These are phyloP conservation scores for Schizothecium vesticola DNA, from an alignment of 495 filamentous ascomycete genomes.

Conservation along the genomic window DNA sequence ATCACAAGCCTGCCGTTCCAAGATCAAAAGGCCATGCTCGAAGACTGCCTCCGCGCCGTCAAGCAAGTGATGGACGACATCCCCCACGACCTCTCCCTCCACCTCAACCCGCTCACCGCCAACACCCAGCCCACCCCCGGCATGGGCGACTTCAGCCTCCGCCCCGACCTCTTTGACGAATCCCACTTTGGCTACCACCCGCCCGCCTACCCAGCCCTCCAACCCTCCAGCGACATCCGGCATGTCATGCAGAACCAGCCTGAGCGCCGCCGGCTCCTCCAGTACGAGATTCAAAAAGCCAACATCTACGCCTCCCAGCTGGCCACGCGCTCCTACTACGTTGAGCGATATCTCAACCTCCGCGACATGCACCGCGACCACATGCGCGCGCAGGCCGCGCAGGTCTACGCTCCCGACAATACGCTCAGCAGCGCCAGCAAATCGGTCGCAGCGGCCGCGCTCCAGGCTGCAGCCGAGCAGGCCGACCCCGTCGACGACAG, in stretches of 20 bases:
- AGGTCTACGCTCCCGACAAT: constrained; percentile 21
- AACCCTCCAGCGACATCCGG: constrained; percentile 34
- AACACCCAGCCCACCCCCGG: not conserved
- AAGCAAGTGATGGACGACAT: constrained; percentile 56
- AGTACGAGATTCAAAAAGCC: constrained; percentile 78
- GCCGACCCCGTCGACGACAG: constrained; percentile 40
- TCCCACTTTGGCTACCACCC: constrained; percentile 33
- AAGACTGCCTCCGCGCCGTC: constrained; percentile 53
- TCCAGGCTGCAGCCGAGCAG: constrained; percentile 19
- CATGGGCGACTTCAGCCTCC: not conserved
- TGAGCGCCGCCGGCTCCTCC: constrained; percentile 49
- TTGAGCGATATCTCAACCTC: constrained; percentile 72
- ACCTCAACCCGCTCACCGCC: constrained; percentile 22
- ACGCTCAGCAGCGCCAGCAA: constrained; percentile 20
- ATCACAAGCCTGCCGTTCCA: constrained; percentile 65
- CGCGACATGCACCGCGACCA: constrained; percentile 48
- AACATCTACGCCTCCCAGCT: constrained; percentile 76
- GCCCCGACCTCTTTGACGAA: constrained; percentile 13
- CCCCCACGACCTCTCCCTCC: constrained; percentile 56
- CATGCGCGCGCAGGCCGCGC: constrained; percentile 18
- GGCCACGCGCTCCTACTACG: constrained; percentile 69
- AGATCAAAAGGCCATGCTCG: constrained; percentile 59
- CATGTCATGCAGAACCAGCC: constrained; percentile 31
- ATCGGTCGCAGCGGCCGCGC: constrained; percentile 20
- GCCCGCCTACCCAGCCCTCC: constrained; percentile 26